Evolutionary conservation across 208 protist genomes (phyloP), one percentile per base, ranked within the genome.

Genomic region (Trypanosoma rangeli): DNA sequence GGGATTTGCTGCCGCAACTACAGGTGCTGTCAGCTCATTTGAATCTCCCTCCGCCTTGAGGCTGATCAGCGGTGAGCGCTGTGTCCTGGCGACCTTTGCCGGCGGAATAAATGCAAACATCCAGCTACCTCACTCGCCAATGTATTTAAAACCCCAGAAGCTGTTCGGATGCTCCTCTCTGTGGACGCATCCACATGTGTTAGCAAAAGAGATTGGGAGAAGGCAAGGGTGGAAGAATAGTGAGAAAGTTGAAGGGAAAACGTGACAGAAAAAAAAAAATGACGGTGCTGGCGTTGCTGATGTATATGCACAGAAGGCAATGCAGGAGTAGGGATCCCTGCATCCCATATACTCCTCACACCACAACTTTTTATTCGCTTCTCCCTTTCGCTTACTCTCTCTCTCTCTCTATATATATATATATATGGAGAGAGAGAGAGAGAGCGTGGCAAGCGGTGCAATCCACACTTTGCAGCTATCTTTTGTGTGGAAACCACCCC

Each of bases 81-180:
- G 84, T 29, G 89, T 92, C n/a, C 89, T 78, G 29, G 86, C 76
- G 22, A 91, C 86, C 64, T 94, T 94, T 10, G 75, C 39, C 3
- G 84, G 89, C 33, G 86, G 85, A 22, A 86, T 62, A 24, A 88
- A 82, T 53, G 79, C 75, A 48, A 84, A 80, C 78, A 79, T 79
- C 26, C 18, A 13, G 59, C 24, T 24, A 29, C n/a, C 48, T 39
- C 29, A 33, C 58, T 15, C 15, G 49, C 46, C 26, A 26, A 16
- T 39, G n/a, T 26, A 70, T 5, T 13, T 22, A 29, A 55, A 54
- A 16, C n/a, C 22, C 24, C n/a, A 53, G 7, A 49, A 33, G 37
- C 35, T 67, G 26, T 56, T n/a, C 28, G 26, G 13, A 42, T 31
- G 3, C 28, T 15, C 26, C 48, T 52, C 8, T n/a, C 50, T 8